Percentiles rank a stretch among this genome's conserved stretches.
Evolutionary conservation across 768 basidiomycete species (phyloP).

Genomic region (Mycena filopes): DNA sequence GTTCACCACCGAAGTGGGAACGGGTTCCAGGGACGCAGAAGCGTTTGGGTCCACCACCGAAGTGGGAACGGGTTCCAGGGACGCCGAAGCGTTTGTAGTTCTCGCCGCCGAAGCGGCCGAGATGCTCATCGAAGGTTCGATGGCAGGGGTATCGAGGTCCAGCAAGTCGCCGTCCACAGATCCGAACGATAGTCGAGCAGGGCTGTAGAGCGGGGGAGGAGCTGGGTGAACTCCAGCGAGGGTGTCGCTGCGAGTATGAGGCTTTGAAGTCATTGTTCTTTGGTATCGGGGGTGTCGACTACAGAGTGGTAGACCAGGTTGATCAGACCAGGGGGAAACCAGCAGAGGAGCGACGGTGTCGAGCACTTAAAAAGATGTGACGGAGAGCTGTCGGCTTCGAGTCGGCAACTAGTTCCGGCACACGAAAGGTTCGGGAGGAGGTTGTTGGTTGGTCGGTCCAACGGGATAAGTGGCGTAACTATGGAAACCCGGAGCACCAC

Average conservation of each 20-base stretch:
- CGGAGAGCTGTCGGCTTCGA: too few species aligned
- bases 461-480: too few species aligned
- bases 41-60: not conserved
- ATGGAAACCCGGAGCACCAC: too few species aligned
- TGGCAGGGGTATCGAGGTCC: not conserved
- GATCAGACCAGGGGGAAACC: slow-evolving; percentile 16
- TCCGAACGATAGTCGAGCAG: not conserved
- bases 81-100: not conserved
- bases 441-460: too few species aligned
- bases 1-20: too few species aligned
- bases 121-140: not conserved
- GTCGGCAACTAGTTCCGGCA: too few species aligned
- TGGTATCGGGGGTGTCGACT: not conserved
- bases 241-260: slow-evolving; percentile 10
- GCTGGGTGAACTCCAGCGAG: not conserved
- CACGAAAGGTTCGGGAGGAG: too few species aligned
- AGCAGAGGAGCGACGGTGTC: slow-evolving; percentile 9
- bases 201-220: slow-evolving; percentile 4
- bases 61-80: not conserved
- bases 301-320: slow-evolving; percentile 6
- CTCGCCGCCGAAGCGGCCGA: not conserved
- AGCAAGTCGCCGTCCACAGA: not conserved
- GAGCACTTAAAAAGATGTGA: too few species aligned
- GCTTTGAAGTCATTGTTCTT: not conserved
- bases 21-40: not conserved